Evolutionary conservation across 371 early-diverging fungal species (phyloP), one percentile per base, ranked within the genome.

Genomic region (Lichtheimia ornata): DNA sequence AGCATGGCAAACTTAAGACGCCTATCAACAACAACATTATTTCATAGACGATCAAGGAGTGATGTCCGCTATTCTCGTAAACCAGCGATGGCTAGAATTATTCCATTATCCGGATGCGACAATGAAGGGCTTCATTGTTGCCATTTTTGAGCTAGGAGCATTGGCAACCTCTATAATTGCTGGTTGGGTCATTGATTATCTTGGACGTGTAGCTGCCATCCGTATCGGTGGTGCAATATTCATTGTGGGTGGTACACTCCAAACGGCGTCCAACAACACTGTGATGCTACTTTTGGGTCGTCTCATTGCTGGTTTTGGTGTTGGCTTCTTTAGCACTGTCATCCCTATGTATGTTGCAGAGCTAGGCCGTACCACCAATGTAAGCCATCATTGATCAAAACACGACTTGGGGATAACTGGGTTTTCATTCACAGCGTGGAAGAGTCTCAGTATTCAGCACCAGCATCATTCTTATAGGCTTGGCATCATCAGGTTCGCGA

Each of bases 301-400:
- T 5, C 59, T 81, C 17, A 59, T 82, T 47, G 64, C 74, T 59
- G 84, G 84, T 35, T 78, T 77, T 58, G 84, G 84, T 17, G 78
- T 83, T 56, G 79, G 73, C 20, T 73, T 78, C 30, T 60, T 77
- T 11, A 69, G 73, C 49, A 81, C 81, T 4, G 71, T 79, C 7
- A 55, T 77, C 12, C 84, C 84, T 3, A 73, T 81, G 13, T 81
- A 81, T 40, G 74, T 76, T 17, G 77, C 79, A 5, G 84, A 84
- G 62, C 56, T 84, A 55, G 75, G 70, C 66, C 76, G 66, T 47
- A 70, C 75, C 12, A 70, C 72, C 25, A 75, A 75, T 41, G 75
- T 75, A 70, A 68, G 59, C 13, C 50, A 41, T 3, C n/a, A 42
- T 35, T 35, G 6, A 35, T 35, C 11, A 35, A 35, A 11, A 0